phyloP scores from a whole-genome alignment of 345 rosid species.

The Lepidium aucheri region DNA sequence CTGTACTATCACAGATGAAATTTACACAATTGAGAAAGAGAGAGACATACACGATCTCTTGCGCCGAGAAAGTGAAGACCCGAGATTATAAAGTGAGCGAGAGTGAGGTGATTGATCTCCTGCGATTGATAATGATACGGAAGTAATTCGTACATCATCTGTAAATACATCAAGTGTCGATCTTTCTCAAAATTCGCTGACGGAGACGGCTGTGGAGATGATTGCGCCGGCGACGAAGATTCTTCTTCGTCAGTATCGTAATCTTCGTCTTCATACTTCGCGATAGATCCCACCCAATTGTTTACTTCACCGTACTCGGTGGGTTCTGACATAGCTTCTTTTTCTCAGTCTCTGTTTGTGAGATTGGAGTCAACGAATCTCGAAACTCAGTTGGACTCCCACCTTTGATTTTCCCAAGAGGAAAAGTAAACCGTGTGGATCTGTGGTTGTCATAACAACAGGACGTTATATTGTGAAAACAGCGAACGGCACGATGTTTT shows the following conservation, averaged over 20 bases:
- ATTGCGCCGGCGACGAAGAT: slow-evolving; percentile 19
- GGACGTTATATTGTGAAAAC: background rate
- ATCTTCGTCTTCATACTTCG: background rate
- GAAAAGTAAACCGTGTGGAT: background rate
- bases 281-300: background rate
- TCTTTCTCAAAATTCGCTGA: slow-evolving; percentile 40
- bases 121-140: slow-evolving; percentile 65
- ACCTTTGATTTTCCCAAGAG: background rate
- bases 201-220: slow-evolving; percentile 10
- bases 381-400: background rate
- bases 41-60: slow-evolving; percentile 43
- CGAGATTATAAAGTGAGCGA: slow-evolving; percentile 73
- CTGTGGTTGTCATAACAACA: background rate
- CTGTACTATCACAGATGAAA: background rate
- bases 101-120: slow-evolving; percentile 86
- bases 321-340: slow-evolving; percentile 16
- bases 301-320: slow-evolving; percentile 7
- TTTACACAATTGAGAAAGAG: background rate
- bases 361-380: slow-evolving; percentile 20
- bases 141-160: slow-evolving; percentile 75
- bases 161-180: slow-evolving; percentile 48
- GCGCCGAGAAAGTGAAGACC: slow-evolving; percentile 71
- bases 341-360: background rate
- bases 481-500: background rate
- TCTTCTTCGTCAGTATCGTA: slow-evolving; percentile 26